A percentile compares a stretch with the other conserved stretches of the same genome.
phyloP scores from a whole-genome alignment of 2,329 filamentous ascomycete species.

The Xylariaceae sp. region DNA sequence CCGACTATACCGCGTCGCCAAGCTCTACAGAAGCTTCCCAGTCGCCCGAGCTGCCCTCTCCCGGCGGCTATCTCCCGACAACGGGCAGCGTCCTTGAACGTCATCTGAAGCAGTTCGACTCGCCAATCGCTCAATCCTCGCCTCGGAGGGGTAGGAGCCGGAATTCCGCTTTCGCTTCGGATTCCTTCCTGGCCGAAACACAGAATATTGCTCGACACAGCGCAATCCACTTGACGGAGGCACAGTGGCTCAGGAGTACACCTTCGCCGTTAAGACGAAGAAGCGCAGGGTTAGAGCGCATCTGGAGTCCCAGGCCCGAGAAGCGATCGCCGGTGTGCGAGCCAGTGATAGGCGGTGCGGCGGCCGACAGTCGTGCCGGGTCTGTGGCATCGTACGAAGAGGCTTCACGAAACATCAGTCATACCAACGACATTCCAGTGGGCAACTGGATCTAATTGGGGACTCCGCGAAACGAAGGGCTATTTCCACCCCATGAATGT shows the following conservation, averaged over 20 bases:
- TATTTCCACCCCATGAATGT: too few species aligned
- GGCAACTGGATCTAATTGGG: conserved; percentile 1
- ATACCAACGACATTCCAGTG: background rate
- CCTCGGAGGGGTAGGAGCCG: conserved; percentile 7
- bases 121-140: conserved; percentile 12
- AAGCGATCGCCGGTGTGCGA: conserved; percentile 2
- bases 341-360: background rate
- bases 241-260: conserved; percentile 23
- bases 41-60: conserved; percentile 18
- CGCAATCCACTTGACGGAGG: conserved; percentile 18
- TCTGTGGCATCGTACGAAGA: background rate
- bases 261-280: conserved; percentile 18
- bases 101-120: conserved; percentile 21
- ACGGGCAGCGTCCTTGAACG: conserved; percentile 24
- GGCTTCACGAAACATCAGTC: background rate
- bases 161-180: conserved; percentile 7
- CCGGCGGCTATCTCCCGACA: conserved; percentile 21
- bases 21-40: conserved; percentile 16
- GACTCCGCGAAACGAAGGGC: too few species aligned
- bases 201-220: conserved; percentile 2
- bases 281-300: conserved; percentile 6
- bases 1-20: conserved; percentile 23
- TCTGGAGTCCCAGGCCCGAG: conserved; percentile 16
- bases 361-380: too few species aligned
- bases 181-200: conserved; percentile 3